Percentiles rank a stretch among this genome's conserved stretches.
These are phyloP conservation scores for Epicoccum nigrum DNA, from an alignment of 2,329 filamentous ascomycete species.

Conservation along the genomic window DNA sequence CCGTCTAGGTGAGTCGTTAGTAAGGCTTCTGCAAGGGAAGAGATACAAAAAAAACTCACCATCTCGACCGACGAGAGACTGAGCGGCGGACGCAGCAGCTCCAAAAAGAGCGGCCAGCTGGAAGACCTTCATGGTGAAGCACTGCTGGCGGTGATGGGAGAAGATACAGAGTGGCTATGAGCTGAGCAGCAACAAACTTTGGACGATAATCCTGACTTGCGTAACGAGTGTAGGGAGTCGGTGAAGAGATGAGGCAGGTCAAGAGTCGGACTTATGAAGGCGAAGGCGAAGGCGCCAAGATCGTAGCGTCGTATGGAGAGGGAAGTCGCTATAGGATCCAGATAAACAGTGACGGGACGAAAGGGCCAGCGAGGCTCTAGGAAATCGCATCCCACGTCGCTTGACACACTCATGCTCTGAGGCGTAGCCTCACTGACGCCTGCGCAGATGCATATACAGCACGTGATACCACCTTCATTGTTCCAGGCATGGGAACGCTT, in stretches of 20 bases:
- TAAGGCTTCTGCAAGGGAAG: not conserved
- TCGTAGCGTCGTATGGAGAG: slow-evolving; percentile 13
- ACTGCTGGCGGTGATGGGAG: slow-evolving; percentile 21
- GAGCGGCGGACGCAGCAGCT: slow-evolving; percentile 28
- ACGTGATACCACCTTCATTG: slow-evolving; percentile 26
- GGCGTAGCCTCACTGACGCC: not conserved
- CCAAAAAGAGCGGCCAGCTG: slow-evolving; percentile 33
- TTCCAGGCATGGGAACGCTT: not conserved
- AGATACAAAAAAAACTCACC: slow-evolving; percentile 23
- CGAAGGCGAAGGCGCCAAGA: slow-evolving; percentile 27
- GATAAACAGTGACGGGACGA: slow-evolving; percentile 24
- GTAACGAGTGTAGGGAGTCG: slow-evolving; percentile 37
- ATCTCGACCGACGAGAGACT: slow-evolving; percentile 26
- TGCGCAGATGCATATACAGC: slow-evolving; percentile 1
- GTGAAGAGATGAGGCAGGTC: slow-evolving; percentile 18
- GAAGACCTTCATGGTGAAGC: slow-evolving; percentile 36
- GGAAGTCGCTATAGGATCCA: slow-evolving; percentile 23
- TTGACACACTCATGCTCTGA: not conserved
- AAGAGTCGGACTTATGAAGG: slow-evolving; percentile 20
- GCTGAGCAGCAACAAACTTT: slow-evolving; percentile 25
- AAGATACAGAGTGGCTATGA: slow-evolving; percentile 27
- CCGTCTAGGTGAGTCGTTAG: slow-evolving; percentile 20
- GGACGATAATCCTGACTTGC: slow-evolving; percentile 18
- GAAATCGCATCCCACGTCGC: slow-evolving; percentile 4
- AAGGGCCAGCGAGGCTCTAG: not conserved